These are phyloP conservation scores for Hordeum pubiflorum DNA, from an alignment of 202 grass and related monocot genomes.

Conservation along the genomic window DNA sequence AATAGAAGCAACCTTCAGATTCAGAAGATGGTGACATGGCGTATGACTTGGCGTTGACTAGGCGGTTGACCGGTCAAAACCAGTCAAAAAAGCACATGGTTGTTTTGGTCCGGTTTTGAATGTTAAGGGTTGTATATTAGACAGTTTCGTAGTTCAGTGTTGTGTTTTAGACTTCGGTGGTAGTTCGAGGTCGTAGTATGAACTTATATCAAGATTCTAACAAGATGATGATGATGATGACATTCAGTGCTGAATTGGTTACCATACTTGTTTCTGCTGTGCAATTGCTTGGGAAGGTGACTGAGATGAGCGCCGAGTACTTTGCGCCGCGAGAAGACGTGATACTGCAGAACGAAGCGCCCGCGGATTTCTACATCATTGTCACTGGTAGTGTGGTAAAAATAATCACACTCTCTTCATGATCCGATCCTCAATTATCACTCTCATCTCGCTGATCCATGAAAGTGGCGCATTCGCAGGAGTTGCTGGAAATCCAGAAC, in stretches of 20 bases:
- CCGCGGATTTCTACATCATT: constrained; percentile 72
- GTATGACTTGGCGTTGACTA: no score
- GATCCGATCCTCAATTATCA: neutral
- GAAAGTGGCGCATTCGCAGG: constrained; percentile 34
- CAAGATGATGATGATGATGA: neutral
- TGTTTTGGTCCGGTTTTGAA: no score
- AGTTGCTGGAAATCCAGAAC: constrained; percentile 45
- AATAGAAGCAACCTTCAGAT: no score
- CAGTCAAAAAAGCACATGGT: no score
- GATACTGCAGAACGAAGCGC: constrained; percentile 77
- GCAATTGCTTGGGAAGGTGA: constrained; percentile 46
- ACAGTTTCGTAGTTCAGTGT: no score
- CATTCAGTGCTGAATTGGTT: neutral
- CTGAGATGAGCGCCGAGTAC: constrained; percentile 84
- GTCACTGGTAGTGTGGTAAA: constrained; percentile 81
- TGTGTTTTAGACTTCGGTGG: no score
- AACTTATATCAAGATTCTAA: no score
- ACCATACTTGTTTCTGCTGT: neutral
- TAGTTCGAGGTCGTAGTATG: no score
- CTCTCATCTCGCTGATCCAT: neutral
- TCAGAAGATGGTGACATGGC: no score
- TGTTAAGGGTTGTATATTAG: no score
- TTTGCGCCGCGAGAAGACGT: constrained; percentile 78
- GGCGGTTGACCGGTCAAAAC: no score
- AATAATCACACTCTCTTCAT: neutral